These are phyloP conservation scores for Pholiota adiposa DNA, from an alignment of 1,284 basidiomycete species.

Conservation along the genomic window DNA sequence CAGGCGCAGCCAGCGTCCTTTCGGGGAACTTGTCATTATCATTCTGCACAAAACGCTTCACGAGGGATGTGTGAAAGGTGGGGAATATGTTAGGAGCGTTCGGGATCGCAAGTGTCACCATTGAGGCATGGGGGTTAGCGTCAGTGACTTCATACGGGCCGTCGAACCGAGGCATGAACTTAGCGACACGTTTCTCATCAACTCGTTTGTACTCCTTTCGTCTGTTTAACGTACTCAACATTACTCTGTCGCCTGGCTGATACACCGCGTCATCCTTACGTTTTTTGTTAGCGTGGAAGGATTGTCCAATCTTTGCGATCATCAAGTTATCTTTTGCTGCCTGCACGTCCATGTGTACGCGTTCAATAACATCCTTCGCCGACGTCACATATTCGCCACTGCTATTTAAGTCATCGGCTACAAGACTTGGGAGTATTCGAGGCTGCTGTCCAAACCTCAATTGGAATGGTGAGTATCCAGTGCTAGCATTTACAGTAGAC, in stretches of 20 bases:
- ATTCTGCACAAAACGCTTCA: conserved; percentile 25
- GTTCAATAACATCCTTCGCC: conserved; percentile 4
- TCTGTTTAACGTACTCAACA: conserved; percentile 14
- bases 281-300: conserved; percentile 13
- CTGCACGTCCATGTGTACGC: neutral
- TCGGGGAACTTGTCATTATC: conserved; percentile 13
- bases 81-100: conserved; percentile 27
- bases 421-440: conserved; percentile 9
- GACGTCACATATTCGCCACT: neutral
- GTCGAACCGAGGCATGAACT: conserved; percentile 20
- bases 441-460: conserved; percentile 12
- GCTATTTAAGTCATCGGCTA: neutral
- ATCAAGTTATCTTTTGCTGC: conserved; percentile 19
- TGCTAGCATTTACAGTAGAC: conserved; percentile 22
- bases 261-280: neutral
- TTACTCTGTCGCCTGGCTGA: conserved; percentile 2
- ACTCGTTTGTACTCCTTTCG: conserved; percentile 3
- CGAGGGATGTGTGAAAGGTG: conserved; percentile 18
- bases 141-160: conserved; percentile 14
- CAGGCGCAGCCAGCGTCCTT: neutral
- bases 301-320: conserved; percentile 18
- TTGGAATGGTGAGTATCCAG: conserved; percentile 20
- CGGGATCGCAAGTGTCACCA: conserved; percentile 21
- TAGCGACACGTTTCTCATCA: conserved; percentile 9
- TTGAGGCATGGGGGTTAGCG: neutral